Conservation (phyloP, 495 filamentous ascomycete species). For the Ramalina intermedia region DNA sequence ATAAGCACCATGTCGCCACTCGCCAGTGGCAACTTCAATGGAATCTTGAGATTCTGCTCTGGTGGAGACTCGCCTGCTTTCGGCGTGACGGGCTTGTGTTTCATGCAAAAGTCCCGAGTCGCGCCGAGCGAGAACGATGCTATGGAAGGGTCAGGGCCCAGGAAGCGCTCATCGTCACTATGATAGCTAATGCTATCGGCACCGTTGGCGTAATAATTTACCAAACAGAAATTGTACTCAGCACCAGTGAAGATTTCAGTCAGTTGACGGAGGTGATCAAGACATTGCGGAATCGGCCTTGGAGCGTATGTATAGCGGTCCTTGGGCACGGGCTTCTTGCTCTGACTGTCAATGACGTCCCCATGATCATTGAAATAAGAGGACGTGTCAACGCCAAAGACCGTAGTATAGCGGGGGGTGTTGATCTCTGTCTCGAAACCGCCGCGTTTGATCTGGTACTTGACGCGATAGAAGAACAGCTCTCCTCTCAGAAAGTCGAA, state of each 20-base stretch:
- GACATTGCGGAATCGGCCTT: conserved; percentile 51
- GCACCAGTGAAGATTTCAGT: conserved; percentile 45
- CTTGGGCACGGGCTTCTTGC: conserved; percentile 22
- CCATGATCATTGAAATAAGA: conserved; percentile 28
- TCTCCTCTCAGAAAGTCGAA: conserved; percentile 49
- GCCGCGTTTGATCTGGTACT: conserved; percentile 50
- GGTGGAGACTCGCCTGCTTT: conserved; percentile 9
- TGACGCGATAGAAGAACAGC: conserved; percentile 58
- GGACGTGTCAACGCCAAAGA: conserved; percentile 56
- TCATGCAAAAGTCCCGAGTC: conserved; percentile 53
- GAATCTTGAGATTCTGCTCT: conserved; percentile 13
- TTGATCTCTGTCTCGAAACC: conserved; percentile 41
- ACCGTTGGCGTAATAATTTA: conserved; percentile 63
- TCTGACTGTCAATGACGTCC: conserved; percentile 32
- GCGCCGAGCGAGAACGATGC: conserved; percentile 56
- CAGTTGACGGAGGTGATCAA: conserved; percentile 37
- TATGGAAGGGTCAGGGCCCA: conserved; percentile 51
- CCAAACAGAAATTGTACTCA: conserved; percentile 57
- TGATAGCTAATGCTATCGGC: conserved; percentile 60
- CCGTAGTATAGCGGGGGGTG: conserved; percentile 57
- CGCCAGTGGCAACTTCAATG: conserved; percentile 43
- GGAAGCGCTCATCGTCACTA: conserved; percentile 62
- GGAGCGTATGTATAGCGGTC: conserved; percentile 42
- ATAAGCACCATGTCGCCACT: conserved; percentile 64
- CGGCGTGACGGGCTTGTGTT: conserved; percentile 41